Conservation (phyloP, 768 basidiomycete species). For the Auricularia heimuer region DNA sequence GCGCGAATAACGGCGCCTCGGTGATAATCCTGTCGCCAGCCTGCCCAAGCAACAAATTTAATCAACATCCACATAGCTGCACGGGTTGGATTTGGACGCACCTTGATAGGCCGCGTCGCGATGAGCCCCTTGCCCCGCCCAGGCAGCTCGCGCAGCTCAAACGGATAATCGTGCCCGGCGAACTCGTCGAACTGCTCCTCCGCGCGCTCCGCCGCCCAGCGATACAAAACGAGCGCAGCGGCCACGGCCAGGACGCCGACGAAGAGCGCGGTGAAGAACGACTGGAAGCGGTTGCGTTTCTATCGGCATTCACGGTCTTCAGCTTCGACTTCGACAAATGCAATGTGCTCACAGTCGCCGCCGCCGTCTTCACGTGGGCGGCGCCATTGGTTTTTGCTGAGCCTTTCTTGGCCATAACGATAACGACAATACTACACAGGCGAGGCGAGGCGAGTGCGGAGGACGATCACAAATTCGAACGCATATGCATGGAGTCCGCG, state of each 20-base stretch:
- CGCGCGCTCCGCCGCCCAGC: not conserved
- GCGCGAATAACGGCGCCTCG: not conserved
- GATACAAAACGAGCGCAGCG: not conserved
- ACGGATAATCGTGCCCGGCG: not conserved
- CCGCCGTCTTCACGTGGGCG: not conserved
- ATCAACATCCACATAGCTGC: too few species aligned
- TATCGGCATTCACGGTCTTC: not conserved
- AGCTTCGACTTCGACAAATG: not conserved
- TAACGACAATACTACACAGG: too few species aligned
- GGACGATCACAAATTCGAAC: too few species aligned
- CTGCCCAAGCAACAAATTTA: too few species aligned
- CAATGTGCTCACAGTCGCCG: not conserved
- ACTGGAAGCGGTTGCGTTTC: not conserved
- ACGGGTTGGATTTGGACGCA: too few species aligned
- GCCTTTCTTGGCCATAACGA: too few species aligned
- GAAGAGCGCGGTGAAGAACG: not conserved
- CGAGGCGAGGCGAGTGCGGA: too few species aligned
- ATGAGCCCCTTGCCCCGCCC: slow-evolving; percentile 48
- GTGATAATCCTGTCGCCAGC: not conserved
- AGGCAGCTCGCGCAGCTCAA: slow-evolving; percentile 35
- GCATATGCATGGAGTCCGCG: too few species aligned
- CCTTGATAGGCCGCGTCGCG: slow-evolving; percentile 37
- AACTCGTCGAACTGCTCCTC: not conserved
- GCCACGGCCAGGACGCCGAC: not conserved
- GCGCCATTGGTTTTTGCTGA: too few species aligned